Evolutionary conservation across 2,329 filamentous ascomycete species (phyloP), one percentile per base, ranked within the genome.

Genomic region (Aspergillus sp.): DNA sequence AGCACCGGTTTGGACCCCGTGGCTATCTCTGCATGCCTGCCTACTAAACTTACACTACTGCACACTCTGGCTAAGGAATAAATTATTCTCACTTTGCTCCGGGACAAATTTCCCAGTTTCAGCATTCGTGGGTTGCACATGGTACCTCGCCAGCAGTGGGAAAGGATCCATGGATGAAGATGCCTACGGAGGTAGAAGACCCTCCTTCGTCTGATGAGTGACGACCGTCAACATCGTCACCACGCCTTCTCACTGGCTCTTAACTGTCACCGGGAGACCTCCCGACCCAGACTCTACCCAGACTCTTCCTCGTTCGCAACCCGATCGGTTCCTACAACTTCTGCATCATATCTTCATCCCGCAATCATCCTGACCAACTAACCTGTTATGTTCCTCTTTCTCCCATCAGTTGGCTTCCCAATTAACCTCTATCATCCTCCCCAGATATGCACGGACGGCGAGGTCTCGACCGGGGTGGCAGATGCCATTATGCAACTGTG

Each of bases 371-470:
- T 10, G 6, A 50, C 47, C 47, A 19, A 23, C 23, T 7, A 44
- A 13, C 32, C 32, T 36, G 11, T 36, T 13, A 1, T 11, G 19
- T 11, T 2, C 38, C 13, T 19, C 2, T n/a, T 21, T 3, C 10
- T 4, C 44, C 44, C 44, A 25, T 11, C 11, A 21, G 7, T 11
- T 15, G 23, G 27, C 23, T 49, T 42, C n/a, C 41, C 41, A 17
- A 8, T 8, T 7, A 15, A 5, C 2, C 11, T 13, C 11, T 15
- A 36, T 27, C 4, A 3, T 32, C 4, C 8, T 27, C 23, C 25
- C 1, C 92, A 92, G 69, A 78, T 83, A 0, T 93, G 90, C 90
- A 88, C 85, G 0, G 87, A 91, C 62, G 89, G 92, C 58, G 90
- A 93, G 75, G 82, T 93, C 8, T 76, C 91, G 25, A 90, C 87